Percentiles rank a stretch among this genome's conserved stretches.
Conservation (phyloP, 495 filamentous ascomycete genomes). For the Oidiodendron maius region DNA sequence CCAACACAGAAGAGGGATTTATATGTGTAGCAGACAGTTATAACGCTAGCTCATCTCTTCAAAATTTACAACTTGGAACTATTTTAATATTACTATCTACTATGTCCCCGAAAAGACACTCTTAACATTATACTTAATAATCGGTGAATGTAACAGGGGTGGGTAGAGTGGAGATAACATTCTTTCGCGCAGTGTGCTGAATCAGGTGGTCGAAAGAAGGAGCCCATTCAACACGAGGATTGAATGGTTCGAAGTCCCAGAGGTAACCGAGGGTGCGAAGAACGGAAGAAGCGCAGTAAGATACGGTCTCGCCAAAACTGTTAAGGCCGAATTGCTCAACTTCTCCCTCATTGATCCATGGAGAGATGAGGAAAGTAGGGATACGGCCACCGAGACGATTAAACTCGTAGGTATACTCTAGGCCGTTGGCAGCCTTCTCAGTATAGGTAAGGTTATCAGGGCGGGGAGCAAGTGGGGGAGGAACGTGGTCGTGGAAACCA, state of each 20-base stretch:
- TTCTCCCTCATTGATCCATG: slow-evolving; percentile 8
- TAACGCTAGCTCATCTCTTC: too few relatives aligned
- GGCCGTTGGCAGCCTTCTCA: slow-evolving; percentile 9
- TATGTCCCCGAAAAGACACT: too few relatives aligned
- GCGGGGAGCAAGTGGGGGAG: slow-evolving; percentile 12
- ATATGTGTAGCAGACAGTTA: too few relatives aligned
- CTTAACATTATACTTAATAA: slow-evolving; percentile 2
- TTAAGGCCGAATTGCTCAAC: slow-evolving; percentile 11
- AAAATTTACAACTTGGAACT: too few relatives aligned
- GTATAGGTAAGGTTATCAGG: slow-evolving; percentile 16
- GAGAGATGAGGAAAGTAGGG: slow-evolving; percentile 14
- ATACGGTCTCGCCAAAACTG: slow-evolving; percentile 23
- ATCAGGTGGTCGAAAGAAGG: slow-evolving; percentile 40
- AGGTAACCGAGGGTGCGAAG: slow-evolving; percentile 36
- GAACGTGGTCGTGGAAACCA: slow-evolving; percentile 16
- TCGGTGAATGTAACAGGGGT: slow-evolving; percentile 6
- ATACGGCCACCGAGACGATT: slow-evolving; percentile 14
- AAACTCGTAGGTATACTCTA: slow-evolving; percentile 11
- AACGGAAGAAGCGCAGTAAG: slow-evolving; percentile 35
- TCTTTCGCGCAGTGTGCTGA: slow-evolving; percentile 4
- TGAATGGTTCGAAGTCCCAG: slow-evolving; percentile 40
- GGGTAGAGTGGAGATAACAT: slow-evolving; percentile 8
- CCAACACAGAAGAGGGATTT: too few relatives aligned
- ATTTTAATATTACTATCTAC: too few relatives aligned
- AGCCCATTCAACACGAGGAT: slow-evolving; percentile 31